Evolutionary conservation across 1,284 basidiomycete species (phyloP).

Genomic region (Calocybe gambosa): DNA sequence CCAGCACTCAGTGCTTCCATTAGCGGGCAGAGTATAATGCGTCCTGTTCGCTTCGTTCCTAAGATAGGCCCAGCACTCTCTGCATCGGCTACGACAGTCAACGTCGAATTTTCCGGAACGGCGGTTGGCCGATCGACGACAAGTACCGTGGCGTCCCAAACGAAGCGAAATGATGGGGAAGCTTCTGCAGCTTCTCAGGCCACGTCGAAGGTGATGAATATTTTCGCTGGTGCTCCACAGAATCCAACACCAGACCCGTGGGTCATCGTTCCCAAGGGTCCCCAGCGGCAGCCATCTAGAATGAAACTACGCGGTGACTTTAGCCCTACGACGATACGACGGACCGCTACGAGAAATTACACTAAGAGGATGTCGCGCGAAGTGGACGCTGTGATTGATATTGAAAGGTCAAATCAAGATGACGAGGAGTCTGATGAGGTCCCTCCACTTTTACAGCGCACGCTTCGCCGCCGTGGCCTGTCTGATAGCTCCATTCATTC

Average conservation of each 20-base stretch:
- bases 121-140: slow-evolving; percentile 73
- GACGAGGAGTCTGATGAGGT: slow-evolving; percentile 34
- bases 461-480: slow-evolving; percentile 71
- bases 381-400: slow-evolving; percentile 76
- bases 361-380: slow-evolving; percentile 47
- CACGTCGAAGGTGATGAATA: slow-evolving; percentile 54
- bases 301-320: slow-evolving; percentile 15
- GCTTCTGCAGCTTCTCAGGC: slow-evolving; percentile 15
- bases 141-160: slow-evolving; percentile 27
- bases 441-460: slow-evolving; percentile 54
- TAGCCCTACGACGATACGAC: slow-evolving; percentile 20
- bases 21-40: slow-evolving; percentile 16
- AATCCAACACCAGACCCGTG: slow-evolving; percentile 47
- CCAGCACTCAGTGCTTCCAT: slow-evolving; percentile 14
- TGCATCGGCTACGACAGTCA: slow-evolving; percentile 84
- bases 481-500: slow-evolving; percentile 89
- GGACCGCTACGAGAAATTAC: slow-evolving; percentile 19
- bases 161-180: slow-evolving; percentile 10
- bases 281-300: slow-evolving; percentile 28
- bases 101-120: slow-evolving; percentile 84
- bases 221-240: slow-evolving; percentile 79
- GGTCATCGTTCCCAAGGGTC: slow-evolving; percentile 53
- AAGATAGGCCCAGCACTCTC: slow-evolving; percentile 79
- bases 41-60: slow-evolving; percentile 36
- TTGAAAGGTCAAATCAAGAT: slow-evolving; percentile 32